Conservation (phyloP, 2,329 filamentous ascomycete species). For the Cryphonectria japonica region DNA sequence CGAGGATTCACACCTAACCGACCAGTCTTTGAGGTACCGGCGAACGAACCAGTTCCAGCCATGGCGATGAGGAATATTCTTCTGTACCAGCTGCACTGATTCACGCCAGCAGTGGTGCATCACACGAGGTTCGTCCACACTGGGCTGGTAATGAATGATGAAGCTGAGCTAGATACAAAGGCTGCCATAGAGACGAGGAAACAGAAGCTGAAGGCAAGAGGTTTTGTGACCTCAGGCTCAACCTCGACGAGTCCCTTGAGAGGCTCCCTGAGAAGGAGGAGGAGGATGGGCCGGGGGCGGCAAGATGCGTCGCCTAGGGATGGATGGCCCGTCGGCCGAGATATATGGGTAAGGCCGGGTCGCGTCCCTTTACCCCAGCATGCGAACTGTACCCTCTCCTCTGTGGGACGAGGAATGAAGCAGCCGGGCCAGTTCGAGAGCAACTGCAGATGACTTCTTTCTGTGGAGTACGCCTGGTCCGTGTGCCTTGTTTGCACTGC, state of each 20-base stretch:
- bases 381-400: background rate
- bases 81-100: slow-evolving; percentile 4
- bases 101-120: slow-evolving; percentile 12
- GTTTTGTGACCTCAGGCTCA: slow-evolving; percentile 3
- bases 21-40: slow-evolving; percentile 27
- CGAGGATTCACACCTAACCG: slow-evolving; percentile 56
- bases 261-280: background rate
- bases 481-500: slow-evolving; percentile 18
- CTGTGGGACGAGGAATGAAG: background rate
- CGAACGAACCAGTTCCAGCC: slow-evolving; percentile 18
- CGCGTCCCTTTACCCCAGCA: background rate
- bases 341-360: slow-evolving; percentile 15
- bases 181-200: slow-evolving; percentile 16
- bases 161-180: background rate
- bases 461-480: slow-evolving; percentile 15
- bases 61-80: slow-evolving; percentile 12
- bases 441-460: slow-evolving; percentile 18
- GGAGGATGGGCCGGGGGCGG: background rate
- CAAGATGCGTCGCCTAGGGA: background rate
- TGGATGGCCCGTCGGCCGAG: slow-evolving; percentile 13
- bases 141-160: slow-evolving; percentile 18
- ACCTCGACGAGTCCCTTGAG: slow-evolving; percentile 11
- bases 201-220: slow-evolving; percentile 7
- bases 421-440: background rate
- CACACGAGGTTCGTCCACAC: slow-evolving; percentile 9